These are phyloP conservation scores for Clavulina sp. DNA, from an alignment of 768 basidiomycete species.

Conservation along the genomic window DNA sequence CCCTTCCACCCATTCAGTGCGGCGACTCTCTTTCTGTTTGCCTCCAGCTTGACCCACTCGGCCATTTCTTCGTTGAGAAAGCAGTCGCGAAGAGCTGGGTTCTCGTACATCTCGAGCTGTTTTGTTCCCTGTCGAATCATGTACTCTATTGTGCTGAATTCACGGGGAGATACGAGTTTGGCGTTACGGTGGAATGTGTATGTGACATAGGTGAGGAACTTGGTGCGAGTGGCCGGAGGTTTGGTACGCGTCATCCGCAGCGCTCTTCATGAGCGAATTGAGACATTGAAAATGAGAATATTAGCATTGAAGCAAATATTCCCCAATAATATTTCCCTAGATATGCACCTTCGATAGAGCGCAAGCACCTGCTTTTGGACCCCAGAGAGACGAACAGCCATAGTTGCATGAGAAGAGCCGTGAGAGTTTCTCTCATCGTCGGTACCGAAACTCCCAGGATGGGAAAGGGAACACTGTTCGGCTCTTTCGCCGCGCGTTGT, in stretches of 20 bases:
- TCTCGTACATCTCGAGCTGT: constrained; percentile 56
- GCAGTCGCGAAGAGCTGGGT: constrained; percentile 49
- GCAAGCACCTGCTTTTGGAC: constrained; percentile 35
- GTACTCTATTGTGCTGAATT: constrained; percentile 56
- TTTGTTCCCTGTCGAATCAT: constrained; percentile 48
- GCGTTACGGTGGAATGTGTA: constrained; percentile 55
- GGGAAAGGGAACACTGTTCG: no score
- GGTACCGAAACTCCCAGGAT: no score
- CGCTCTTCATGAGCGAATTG: constrained; percentile 29
- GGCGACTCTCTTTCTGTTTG: no score
- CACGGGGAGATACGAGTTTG: constrained; percentile 38
- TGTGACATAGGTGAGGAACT: constrained; percentile 50
- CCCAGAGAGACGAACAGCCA: constrained; percentile 23
- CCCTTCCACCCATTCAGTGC: no score
- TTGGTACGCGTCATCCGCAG: constrained; percentile 59
- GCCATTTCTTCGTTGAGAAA: constrained; percentile 56
- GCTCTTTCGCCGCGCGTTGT: no score
- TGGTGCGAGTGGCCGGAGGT: constrained; percentile 38
- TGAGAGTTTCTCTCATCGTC: no score
- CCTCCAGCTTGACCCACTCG: no score
- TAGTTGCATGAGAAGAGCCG: no score
- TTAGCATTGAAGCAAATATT: no score
- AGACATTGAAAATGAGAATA: neutral
- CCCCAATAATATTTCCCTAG: neutral
- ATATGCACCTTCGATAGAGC: constrained; percentile 34